These are phyloP conservation scores for Stemphylium vesicarium DNA, from an alignment of 2,329 filamentous ascomycete species.

Conservation along the genomic window DNA sequence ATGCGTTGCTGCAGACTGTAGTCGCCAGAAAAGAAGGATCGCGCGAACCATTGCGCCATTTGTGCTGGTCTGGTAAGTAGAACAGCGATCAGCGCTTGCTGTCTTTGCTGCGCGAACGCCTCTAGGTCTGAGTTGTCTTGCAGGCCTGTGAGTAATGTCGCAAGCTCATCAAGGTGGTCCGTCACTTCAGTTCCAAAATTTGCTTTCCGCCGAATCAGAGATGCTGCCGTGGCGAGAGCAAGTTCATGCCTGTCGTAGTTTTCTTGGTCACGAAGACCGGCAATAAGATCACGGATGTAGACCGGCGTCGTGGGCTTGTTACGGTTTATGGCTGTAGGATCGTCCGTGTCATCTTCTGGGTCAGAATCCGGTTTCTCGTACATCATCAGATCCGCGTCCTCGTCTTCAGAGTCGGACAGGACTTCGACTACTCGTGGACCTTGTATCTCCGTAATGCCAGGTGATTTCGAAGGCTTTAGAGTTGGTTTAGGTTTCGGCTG, in stretches of 20 bases:
- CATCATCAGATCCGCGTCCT: slow-evolving; percentile 70
- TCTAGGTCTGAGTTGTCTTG: slow-evolving; percentile 82
- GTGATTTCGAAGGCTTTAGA: slow-evolving; percentile 12
- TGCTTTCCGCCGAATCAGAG: slow-evolving; percentile 85
- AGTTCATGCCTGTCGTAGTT: slow-evolving; percentile 84
- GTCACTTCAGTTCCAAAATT: slow-evolving; percentile 86
- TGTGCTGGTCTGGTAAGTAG: slow-evolving; percentile 75
- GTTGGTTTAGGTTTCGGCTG: slow-evolving; percentile 16
- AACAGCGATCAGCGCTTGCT: slow-evolving; percentile 83
- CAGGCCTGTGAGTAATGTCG: slow-evolving; percentile 75
- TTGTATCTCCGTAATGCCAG: slow-evolving; percentile 31
- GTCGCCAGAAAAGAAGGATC: slow-evolving; percentile 88
- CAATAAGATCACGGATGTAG: slow-evolving; percentile 85
- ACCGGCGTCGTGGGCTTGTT: slow-evolving; percentile 86
- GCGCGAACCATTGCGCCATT: slow-evolving; percentile 84
- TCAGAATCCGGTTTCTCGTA: slow-evolving; percentile 90
- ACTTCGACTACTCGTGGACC: slow-evolving; percentile 59
- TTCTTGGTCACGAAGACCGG: slow-evolving; percentile 79
- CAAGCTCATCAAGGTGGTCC: slow-evolving; percentile 83
- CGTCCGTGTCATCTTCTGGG: slow-evolving; percentile 88
- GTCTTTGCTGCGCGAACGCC: slow-evolving; percentile 74
- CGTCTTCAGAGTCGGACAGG: slow-evolving; percentile 56
- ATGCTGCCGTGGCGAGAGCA: slow-evolving; percentile 76
- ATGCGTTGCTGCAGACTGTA: slow-evolving; percentile 86
- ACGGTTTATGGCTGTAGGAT: slow-evolving; percentile 82